Conservation (phyloP, 345 rosid genomes). For the Punica granatum region DNA sequence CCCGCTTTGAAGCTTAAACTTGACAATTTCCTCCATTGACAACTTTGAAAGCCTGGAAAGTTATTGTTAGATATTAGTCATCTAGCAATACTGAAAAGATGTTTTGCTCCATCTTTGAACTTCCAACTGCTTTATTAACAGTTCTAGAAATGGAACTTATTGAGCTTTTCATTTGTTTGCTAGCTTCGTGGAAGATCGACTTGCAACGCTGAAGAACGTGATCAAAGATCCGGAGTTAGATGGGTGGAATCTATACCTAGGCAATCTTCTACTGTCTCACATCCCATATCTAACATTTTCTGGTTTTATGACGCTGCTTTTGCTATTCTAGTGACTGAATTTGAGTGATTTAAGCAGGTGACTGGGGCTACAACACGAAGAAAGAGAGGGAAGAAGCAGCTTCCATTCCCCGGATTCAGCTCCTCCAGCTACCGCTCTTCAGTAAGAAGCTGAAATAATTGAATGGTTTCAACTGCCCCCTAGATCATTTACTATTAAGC, state of each 20-base stretch:
- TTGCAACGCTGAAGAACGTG: constrained; percentile 82
- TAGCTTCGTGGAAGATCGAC: constrained; percentile 93
- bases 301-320: not conserved
- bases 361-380: constrained; percentile 71
- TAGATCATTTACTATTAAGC: not conserved
- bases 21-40: not conserved
- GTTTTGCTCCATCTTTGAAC: not conserved
- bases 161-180: constrained; percentile 7
- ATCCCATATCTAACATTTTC: not conserved
- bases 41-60: not conserved
- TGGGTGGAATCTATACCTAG: constrained; percentile 78
- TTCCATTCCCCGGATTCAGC: constrained; percentile 55
- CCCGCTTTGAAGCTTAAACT: not conserved
- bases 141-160: not conserved
- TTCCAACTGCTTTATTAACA: not conserved
- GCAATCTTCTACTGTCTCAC: constrained; percentile 21
- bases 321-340: constrained; percentile 5
- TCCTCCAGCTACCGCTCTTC: constrained; percentile 69
- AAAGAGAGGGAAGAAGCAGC: constrained; percentile 81
- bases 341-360: constrained; percentile 29
- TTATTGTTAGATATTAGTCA: not conserved
- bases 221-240: constrained; percentile 76
- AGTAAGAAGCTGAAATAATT: constrained; percentile 66
- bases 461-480: not conserved
- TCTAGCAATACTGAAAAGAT: not conserved